Conservation (phyloP, 306 rosid genomes). For the Gastrolobium villosum region DNA sequence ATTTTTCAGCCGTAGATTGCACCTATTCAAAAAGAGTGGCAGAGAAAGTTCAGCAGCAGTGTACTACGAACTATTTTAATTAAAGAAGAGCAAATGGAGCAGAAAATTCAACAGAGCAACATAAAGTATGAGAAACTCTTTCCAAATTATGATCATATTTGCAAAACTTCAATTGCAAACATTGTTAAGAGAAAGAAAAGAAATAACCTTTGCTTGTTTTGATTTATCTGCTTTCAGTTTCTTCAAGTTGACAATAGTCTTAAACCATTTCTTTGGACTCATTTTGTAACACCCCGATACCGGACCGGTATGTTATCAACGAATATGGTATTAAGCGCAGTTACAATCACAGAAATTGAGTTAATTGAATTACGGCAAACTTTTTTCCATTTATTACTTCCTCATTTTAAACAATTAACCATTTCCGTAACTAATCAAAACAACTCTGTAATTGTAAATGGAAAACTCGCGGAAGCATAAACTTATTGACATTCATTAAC, state of each 20-base stretch:
- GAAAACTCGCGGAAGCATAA: too few species aligned
- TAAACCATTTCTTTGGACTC: conserved; percentile 64
- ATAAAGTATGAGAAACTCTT: not conserved
- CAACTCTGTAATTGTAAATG: too few species aligned
- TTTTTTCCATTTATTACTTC: too few species aligned
- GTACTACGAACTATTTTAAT: not conserved
- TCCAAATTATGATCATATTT: not conserved
- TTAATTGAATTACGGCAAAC: too few species aligned
- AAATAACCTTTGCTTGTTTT: conserved; percentile 48
- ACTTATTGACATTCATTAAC: too few species aligned
- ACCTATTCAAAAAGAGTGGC: conserved; percentile 45
- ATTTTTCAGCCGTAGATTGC: conserved; percentile 41
- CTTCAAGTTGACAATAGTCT: conserved; percentile 52
- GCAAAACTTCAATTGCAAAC: not conserved
- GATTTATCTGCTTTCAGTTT: conserved; percentile 55
- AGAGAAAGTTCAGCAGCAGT: not conserved
- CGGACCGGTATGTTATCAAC: too few species aligned
- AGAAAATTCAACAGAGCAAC: not conserved
- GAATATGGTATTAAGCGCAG: too few species aligned
- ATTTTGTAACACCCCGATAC: too few species aligned
- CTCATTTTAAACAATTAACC: too few species aligned
- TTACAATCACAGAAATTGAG: too few species aligned
- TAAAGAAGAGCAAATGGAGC: not conserved
- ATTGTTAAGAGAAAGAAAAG: not conserved
- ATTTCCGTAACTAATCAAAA: too few species aligned